Percentiles rank a stretch among this genome's conserved stretches.
Evolutionary conservation across 371 early-diverging fungal genomes (phyloP).

Genomic region (Fennellomyces sp.): DNA sequence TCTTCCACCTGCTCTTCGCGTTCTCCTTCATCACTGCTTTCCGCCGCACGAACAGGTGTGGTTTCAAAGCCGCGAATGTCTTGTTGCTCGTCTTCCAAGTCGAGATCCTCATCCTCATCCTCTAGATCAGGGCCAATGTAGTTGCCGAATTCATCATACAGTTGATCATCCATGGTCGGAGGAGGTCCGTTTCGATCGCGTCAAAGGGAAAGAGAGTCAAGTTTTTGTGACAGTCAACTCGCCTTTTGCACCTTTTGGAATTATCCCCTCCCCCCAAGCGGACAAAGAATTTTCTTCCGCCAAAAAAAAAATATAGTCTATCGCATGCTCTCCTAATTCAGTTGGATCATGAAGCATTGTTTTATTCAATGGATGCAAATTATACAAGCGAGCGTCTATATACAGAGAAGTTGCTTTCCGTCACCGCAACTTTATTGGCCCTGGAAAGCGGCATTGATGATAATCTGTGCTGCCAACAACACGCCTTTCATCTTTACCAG

Average conservation of each 20-base stretch:
- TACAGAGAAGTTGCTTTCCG: background rate
- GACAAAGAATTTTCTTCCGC: no score
- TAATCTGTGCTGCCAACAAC: conserved; percentile 2
- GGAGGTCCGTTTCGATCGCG: conserved; percentile 1
- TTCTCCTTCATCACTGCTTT: conserved; percentile 3
- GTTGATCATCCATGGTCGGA: conserved; percentile 80
- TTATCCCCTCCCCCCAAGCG: no score
- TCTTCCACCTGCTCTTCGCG: conserved; percentile 16
- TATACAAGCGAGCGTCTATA: background rate
- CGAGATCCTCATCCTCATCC: conserved; percentile 58
- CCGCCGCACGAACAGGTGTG: background rate
- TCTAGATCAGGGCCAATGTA: conserved; percentile 96
- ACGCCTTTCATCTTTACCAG: conserved; percentile 2
- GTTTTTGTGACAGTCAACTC: no score
- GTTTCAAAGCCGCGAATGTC: conserved; percentile 17
- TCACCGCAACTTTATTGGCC: background rate
- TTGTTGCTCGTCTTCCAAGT: conserved; percentile 39
- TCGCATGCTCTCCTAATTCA: no score
- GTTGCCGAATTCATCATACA: conserved; percentile 98
- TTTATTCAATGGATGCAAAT: background rate
- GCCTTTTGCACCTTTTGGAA: no score
- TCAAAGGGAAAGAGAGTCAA: background rate
- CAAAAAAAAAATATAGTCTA: no score
- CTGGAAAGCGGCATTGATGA: background rate
- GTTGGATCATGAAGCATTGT: no score